Evolutionary conservation across 2,329 filamentous ascomycete species (phyloP).

Genomic region (Talaromyces rugulosus): DNA sequence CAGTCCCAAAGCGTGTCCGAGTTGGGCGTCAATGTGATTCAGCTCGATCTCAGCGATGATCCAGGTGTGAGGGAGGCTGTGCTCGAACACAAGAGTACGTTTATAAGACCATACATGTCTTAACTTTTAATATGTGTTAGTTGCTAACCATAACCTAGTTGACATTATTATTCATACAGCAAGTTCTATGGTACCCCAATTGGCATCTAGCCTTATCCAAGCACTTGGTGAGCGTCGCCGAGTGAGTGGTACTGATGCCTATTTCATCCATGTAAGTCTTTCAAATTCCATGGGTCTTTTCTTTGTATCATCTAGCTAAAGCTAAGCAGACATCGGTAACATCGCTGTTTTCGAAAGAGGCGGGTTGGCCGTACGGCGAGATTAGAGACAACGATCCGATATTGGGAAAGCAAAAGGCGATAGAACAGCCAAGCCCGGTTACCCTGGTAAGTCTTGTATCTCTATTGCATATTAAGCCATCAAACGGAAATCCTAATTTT

Average conservation of each 20-base stretch:
- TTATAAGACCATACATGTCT: not conserved
- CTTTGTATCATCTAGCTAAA: not conserved
- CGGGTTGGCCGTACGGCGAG: not conserved
- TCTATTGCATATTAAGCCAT: not conserved
- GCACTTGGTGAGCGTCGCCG: slow-evolving; percentile 1
- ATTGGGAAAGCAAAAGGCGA: not conserved
- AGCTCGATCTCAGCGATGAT: not conserved
- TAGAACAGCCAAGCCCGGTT: not conserved
- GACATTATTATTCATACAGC: slow-evolving; percentile 1
- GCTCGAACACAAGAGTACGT: not conserved
- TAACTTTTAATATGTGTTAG: not conserved
- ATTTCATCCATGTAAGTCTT: not conserved
- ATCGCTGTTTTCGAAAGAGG: not conserved
- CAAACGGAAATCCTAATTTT: not conserved
- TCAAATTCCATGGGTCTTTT: not conserved
- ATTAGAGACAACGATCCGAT: slow-evolving; percentile 4
- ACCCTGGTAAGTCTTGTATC: not conserved
- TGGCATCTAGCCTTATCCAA: not conserved
- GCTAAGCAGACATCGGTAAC: not conserved
- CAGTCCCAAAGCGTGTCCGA: not conserved
- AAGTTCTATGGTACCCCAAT: not conserved
- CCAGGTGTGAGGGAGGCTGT: not conserved
- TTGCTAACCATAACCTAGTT: not conserved
- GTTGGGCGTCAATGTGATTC: slow-evolving; percentile 3
- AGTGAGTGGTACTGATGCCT: not conserved